Conservation (phyloP, 805 yeast species). For the Kluyveromyces aestuarii region DNA sequence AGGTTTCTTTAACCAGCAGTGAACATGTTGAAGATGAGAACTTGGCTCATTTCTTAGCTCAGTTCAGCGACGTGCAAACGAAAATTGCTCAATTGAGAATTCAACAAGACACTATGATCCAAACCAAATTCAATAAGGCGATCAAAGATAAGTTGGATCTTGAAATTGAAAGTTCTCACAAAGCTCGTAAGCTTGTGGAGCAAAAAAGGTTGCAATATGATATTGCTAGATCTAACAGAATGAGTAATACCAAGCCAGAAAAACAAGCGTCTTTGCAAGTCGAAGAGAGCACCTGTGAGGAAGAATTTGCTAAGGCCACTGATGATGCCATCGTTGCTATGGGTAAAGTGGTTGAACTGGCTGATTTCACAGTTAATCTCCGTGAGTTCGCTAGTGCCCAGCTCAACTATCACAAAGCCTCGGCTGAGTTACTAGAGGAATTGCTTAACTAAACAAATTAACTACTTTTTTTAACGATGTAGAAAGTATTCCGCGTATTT, state of each 20-base stretch:
- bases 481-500: neutral
- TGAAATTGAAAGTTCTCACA: constrained; percentile 52
- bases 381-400: constrained; percentile 69
- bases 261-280: constrained; percentile 68
- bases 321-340: constrained; percentile 79
- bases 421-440: constrained; percentile 54
- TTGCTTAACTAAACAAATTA: constrained; percentile 33
- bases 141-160: constrained; percentile 53
- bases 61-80: constrained; percentile 60
- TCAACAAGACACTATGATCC: constrained; percentile 70
- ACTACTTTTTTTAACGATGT: neutral
- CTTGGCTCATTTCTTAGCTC: constrained; percentile 52
- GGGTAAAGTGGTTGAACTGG: constrained; percentile 69
- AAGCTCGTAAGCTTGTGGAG: constrained; percentile 65
- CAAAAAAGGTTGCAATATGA: constrained; percentile 73
- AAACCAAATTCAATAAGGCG: constrained; percentile 58
- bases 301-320: constrained; percentile 80
- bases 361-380: constrained; percentile 59
- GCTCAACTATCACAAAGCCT: constrained; percentile 69
- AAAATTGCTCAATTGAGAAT: constrained; percentile 76
- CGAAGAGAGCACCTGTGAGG: constrained; percentile 76
- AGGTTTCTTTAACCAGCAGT: constrained; percentile 51
- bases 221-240: constrained; percentile 50
- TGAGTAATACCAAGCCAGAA: constrained; percentile 45
- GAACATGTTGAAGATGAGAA: constrained; percentile 36